Percentiles rank a stretch among this genome's conserved stretches.
phyloP scores from a whole-genome alignment of 2,329 filamentous ascomycete species.

The Trichoderma polysporum region DNA sequence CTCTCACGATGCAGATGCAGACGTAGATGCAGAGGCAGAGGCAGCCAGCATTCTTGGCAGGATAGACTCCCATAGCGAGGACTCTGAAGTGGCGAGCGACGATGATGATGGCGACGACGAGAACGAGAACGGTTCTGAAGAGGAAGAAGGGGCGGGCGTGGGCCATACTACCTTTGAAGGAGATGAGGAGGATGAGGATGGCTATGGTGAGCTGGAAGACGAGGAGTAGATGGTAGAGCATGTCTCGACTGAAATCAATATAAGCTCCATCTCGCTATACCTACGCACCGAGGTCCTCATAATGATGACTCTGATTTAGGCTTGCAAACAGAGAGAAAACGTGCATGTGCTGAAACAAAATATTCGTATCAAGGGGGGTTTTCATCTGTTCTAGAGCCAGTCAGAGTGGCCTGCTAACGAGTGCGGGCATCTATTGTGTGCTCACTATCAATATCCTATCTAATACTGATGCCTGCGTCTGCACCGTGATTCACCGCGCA shows the following conservation, averaged over 20 bases:
- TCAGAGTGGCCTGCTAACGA: neutral
- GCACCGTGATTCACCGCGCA: neutral
- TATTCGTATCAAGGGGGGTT: neutral
- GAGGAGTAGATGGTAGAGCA: neutral
- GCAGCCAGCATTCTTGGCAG: conserved; percentile 7
- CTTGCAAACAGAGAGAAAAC: neutral
- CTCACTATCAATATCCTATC: neutral
- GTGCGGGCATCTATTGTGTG: neutral
- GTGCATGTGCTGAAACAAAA: neutral
- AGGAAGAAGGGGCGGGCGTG: conserved; percentile 5
- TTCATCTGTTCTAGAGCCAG: neutral
- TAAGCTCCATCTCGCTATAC: neutral
- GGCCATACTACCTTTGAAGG: neutral
- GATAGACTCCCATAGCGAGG: conserved; percentile 16
- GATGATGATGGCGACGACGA: conserved; percentile 31
- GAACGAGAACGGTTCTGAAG: conserved; percentile 25
- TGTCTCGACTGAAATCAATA: no score
- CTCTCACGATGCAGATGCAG: conserved; percentile 24
- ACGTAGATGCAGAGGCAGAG: conserved; percentile 2
- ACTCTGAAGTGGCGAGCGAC: conserved; percentile 10
- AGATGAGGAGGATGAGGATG: neutral
- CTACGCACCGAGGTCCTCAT: neutral
- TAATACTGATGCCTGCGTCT: neutral
- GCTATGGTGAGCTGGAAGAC: neutral
- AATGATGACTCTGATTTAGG: neutral